These are phyloP conservation scores for Seiridium cupressi DNA, from an alignment of 2,329 filamentous ascomycete species.

Conservation along the genomic window DNA sequence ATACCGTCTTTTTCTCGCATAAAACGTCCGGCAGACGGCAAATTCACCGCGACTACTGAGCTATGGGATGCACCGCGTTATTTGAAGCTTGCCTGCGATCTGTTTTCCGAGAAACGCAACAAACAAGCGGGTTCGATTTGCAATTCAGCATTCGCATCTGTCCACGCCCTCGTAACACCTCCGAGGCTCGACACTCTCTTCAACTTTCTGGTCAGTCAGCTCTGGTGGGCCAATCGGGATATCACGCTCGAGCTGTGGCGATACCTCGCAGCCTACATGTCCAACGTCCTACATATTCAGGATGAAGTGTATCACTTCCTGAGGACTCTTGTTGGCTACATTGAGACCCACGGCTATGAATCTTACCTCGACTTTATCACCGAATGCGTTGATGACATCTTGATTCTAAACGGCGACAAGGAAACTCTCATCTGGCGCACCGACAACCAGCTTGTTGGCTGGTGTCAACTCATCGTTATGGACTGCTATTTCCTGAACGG, in stretches of 20 bases:
- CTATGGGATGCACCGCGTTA: not conserved
- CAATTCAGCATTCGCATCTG: not conserved
- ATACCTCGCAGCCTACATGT: constrained; percentile 5
- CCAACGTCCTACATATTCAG: not conserved
- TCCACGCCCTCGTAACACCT: not conserved
- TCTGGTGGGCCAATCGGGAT: constrained; percentile 5
- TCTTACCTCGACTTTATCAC: constrained; percentile 4
- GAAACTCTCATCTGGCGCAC: not conserved
- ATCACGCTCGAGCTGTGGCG: constrained; percentile 6
- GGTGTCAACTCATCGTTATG: constrained; percentile 7
- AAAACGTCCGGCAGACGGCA: not conserved
- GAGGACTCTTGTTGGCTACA: not conserved
- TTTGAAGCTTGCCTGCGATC: constrained; percentile 1
- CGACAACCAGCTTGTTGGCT: not conserved
- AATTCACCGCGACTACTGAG: not conserved
- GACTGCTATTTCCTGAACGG: constrained; percentile 6
- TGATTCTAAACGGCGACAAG: not conserved
- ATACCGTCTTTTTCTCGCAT: not conserved
- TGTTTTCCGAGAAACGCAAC: constrained; percentile 4
- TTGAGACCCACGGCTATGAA: not conserved
- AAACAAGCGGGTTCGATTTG: constrained; percentile 6
- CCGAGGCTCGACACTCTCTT: constrained; percentile 6
- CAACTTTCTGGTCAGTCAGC: constrained; percentile 5
- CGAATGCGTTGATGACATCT: constrained; percentile 6
- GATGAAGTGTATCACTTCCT: constrained; percentile 2